Percentiles rank a stretch among this genome's conserved stretches.
Evolutionary conservation across 2,329 filamentous ascomycete species (phyloP).

Genomic region (Parasarocladium wereldwijsianum): DNA sequence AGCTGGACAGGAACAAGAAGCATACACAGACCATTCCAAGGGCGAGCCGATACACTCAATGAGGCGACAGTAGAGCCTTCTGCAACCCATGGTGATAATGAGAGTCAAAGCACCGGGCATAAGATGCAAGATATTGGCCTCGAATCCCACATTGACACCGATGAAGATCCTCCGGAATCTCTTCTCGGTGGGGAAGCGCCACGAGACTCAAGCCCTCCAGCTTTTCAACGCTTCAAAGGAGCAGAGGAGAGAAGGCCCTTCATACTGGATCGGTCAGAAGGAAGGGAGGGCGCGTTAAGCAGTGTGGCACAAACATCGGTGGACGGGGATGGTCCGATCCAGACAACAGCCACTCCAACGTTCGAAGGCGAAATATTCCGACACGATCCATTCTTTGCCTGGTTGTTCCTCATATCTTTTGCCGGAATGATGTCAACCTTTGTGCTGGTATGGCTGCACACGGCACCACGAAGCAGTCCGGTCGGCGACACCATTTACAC

Average conservation of each 20-base stretch:
- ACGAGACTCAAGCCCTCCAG: conserved; percentile 38
- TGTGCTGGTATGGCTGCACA: conserved; percentile 81
- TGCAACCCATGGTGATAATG: conserved; percentile 1
- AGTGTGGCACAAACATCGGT: conserved; percentile 16
- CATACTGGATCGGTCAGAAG: conserved; percentile 17
- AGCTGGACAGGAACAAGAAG: conserved; percentile 47
- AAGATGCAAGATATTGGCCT: conserved; percentile 82
- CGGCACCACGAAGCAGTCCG: conserved; percentile 53
- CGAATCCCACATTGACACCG: conserved; percentile 47
- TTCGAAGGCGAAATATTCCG: conserved; percentile 55
- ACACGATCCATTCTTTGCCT: conserved; percentile 86
- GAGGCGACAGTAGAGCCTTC: conserved; percentile 28
- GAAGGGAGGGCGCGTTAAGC: conserved; percentile 33
- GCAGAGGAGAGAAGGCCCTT: conserved; percentile 23
- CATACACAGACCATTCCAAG: conserved; percentile 13
- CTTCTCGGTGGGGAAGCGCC: conserved; percentile 37
- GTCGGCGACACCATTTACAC: conserved; percentile 92
- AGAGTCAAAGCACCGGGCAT: conserved; percentile 18
- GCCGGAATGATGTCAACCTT: conserved; percentile 79
- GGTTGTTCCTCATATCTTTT: conserved; percentile 72
- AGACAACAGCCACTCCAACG: conserved; percentile 25
- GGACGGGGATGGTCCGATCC: conserved; percentile 16
- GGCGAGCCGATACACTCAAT: conserved; percentile 17
- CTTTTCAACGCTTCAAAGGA: conserved; percentile 45
- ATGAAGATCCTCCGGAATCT: conserved; percentile 43